A percentile compares a stretch with the other conserved stretches of the same genome.
Evolutionary conservation across 805 yeast species (phyloP).

Genomic region (Citeromyces nyonsensis): DNA sequence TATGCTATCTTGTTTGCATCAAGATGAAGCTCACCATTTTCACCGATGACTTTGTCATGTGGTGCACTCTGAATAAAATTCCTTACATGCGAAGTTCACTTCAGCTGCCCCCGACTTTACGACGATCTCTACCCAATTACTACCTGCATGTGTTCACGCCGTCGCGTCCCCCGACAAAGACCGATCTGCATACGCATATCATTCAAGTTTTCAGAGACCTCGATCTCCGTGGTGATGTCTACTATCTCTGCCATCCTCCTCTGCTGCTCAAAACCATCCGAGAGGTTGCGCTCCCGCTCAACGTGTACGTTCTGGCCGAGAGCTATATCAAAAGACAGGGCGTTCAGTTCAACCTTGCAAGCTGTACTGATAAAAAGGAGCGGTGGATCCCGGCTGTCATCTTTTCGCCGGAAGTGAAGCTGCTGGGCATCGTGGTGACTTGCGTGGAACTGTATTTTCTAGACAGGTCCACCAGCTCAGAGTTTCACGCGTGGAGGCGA

Average conservation of each 20-base stretch:
- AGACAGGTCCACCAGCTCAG: slow-evolving; percentile 2
- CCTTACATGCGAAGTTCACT: slow-evolving; percentile 29
- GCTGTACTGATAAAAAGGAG: slow-evolving; percentile 1
- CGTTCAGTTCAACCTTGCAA: slow-evolving; percentile 5
- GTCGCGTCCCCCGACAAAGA: slow-evolving; percentile 18
- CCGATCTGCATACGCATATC: slow-evolving; percentile 12
- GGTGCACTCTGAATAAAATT: slow-evolving; percentile 24
- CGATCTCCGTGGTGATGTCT: not conserved
- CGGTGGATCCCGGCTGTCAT: not conserved
- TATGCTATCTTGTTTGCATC: slow-evolving; percentile 35
- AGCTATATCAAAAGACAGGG: slow-evolving; percentile 9
- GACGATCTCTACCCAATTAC: slow-evolving; percentile 20
- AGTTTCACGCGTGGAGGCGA: not conserved
- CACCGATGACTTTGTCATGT: slow-evolving; percentile 26
- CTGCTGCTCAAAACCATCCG: slow-evolving; percentile 22
- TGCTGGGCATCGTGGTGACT: slow-evolving; percentile 16
- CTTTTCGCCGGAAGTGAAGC: slow-evolving; percentile 21
- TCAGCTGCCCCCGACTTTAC: slow-evolving; percentile 20
- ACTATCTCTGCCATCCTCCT: slow-evolving; percentile 17
- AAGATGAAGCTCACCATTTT: slow-evolving; percentile 34
- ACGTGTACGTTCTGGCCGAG: slow-evolving; percentile 21
- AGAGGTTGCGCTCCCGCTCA: slow-evolving; percentile 33
- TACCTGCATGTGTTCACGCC: slow-evolving; percentile 23
- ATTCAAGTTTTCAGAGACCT: not conserved
- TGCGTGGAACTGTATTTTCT: slow-evolving; percentile 17